Percentiles rank a stretch among this genome's conserved stretches.
Conservation (phyloP, 257 asterid genomes). For the Solanum bulbocastanum region DNA sequence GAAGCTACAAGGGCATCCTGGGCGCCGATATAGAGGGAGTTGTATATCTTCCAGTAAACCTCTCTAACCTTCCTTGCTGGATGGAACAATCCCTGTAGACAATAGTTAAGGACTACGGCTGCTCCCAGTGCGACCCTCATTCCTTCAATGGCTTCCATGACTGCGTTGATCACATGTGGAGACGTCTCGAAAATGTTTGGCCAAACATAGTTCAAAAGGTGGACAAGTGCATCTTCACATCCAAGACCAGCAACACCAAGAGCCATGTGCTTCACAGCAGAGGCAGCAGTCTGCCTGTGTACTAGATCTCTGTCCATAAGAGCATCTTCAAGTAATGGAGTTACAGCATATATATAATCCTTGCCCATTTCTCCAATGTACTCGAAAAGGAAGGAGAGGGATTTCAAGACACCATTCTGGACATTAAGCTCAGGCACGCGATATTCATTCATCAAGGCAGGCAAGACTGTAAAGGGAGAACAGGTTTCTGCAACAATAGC, state of each 20-base stretch:
- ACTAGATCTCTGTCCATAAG: conserved; percentile 86
- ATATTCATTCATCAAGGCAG: conserved; percentile 83
- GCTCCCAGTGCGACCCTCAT: conserved; percentile 91
- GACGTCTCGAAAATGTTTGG: conserved; percentile 88
- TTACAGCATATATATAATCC: conserved; percentile 85
- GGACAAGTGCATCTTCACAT: conserved; percentile 80
- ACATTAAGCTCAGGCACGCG: conserved; percentile 92
- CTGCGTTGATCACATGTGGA: conserved; percentile 85
- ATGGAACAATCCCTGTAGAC: conserved; percentile 86
- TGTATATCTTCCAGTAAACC: conserved; percentile 89
- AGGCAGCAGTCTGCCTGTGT: conserved; percentile 85
- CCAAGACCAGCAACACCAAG: conserved; percentile 88
- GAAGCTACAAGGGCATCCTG: conserved; percentile 90
- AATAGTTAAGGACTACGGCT: conserved; percentile 61
- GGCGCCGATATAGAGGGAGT: conserved; percentile 70
- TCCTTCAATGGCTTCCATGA: conserved; percentile 87
- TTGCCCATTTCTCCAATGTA: conserved; percentile 94
- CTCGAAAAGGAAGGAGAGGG: conserved; percentile 76
- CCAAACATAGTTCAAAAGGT: conserved; percentile 79
- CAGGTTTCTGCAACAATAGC: conserved; percentile 94
- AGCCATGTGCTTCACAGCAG: conserved; percentile 89
- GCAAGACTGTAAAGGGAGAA: conserved; percentile 78
- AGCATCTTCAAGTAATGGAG: conserved; percentile 86
- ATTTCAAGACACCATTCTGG: conserved; percentile 81
- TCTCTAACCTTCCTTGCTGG: conserved; percentile 92